These are phyloP conservation scores for button mushroom (Agaricus bisporus) DNA, from an alignment of 768 basidiomycete species.

Conservation along the genomic window DNA sequence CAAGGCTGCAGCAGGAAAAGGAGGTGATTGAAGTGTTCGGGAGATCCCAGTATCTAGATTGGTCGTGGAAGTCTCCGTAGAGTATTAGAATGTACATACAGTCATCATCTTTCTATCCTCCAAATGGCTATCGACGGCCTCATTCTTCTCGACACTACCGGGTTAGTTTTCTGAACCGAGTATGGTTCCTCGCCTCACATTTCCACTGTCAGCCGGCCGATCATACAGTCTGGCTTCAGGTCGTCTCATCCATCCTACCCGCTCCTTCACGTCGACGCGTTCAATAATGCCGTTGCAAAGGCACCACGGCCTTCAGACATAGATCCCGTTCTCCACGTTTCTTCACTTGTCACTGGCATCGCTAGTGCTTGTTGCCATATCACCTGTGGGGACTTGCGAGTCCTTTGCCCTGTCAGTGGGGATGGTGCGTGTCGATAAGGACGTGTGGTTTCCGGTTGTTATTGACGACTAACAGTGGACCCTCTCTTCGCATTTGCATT, in stretches of 20 bases:
- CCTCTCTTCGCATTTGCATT: conserved; percentile 89
- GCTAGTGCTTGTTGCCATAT: conserved; percentile 85
- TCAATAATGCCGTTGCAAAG: conserved; percentile 66
- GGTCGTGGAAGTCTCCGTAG: conserved; percentile 68
- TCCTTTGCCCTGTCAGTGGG: conserved; percentile 77
- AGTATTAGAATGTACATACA: conserved; percentile 1
- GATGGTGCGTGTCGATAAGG: conserved; percentile 55
- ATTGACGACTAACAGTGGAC: conserved; percentile 52
- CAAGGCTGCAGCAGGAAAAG: conserved; percentile 38
- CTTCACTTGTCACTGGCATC: conserved; percentile 37
- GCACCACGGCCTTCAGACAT: conserved; percentile 46
- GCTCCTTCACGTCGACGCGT: conserved; percentile 78
- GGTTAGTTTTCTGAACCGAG: conserved; percentile 39
- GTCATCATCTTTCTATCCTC: background rate
- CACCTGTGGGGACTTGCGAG: conserved; percentile 64
- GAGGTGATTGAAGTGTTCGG: conserved; percentile 39
- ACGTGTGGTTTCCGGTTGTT: conserved; percentile 1
- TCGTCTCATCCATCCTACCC: conserved; percentile 73
- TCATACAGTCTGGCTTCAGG: conserved; percentile 89
- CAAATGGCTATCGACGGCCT: conserved; percentile 76
- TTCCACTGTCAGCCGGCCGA: conserved; percentile 50
- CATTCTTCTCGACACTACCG: conserved; percentile 69
- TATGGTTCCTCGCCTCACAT: conserved; percentile 14
- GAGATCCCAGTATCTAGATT: conserved; percentile 48
- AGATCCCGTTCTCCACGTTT: conserved; percentile 72